Percentiles rank a stretch among this genome's conserved stretches.
These are phyloP conservation scores for Rhizophora mangle DNA, from an alignment of 345 rosid genomes.

Conservation along the genomic window DNA sequence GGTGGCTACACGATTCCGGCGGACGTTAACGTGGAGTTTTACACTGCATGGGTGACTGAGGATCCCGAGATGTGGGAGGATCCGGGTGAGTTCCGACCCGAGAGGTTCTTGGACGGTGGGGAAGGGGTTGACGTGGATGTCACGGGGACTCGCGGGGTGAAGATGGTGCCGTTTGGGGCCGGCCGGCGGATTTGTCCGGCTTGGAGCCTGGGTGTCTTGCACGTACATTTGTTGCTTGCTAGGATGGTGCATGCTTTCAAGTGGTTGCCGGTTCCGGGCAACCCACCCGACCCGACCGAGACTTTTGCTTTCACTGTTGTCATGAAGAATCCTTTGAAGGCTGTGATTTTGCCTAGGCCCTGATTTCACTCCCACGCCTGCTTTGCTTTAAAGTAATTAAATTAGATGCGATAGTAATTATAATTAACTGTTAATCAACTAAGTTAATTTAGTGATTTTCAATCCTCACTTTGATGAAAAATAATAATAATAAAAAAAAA, in stretches of 20 bases:
- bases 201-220: conserved; percentile 67
- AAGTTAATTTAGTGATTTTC: too few species aligned
- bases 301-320: conserved; percentile 92
- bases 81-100: conserved; percentile 72
- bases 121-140: conserved; percentile 77
- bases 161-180: conserved; percentile 87
- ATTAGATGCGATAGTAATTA: too few species aligned
- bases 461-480: too few species aligned
- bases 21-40: conserved; percentile 66
- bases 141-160: conserved; percentile 76
- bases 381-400: too few species aligned
- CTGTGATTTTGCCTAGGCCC: conserved; percentile 52
- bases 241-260: conserved; percentile 76
- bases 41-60: conserved; percentile 93
- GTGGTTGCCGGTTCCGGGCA: conserved; percentile 62
- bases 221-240: conserved; percentile 68
- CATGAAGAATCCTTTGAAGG: conserved; percentile 84
- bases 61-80: conserved; percentile 73
- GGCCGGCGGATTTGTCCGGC: conserved; percentile 95
- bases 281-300: conserved; percentile 81
- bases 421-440: too few species aligned
- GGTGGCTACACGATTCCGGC: conserved; percentile 77
- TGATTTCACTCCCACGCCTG: neutral
- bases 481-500: too few species aligned
- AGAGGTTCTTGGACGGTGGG: conserved; percentile 76